phyloP scores from a whole-genome alignment of 2,329 filamentous ascomycete genomes.

The Monosporascus sp. region DNA sequence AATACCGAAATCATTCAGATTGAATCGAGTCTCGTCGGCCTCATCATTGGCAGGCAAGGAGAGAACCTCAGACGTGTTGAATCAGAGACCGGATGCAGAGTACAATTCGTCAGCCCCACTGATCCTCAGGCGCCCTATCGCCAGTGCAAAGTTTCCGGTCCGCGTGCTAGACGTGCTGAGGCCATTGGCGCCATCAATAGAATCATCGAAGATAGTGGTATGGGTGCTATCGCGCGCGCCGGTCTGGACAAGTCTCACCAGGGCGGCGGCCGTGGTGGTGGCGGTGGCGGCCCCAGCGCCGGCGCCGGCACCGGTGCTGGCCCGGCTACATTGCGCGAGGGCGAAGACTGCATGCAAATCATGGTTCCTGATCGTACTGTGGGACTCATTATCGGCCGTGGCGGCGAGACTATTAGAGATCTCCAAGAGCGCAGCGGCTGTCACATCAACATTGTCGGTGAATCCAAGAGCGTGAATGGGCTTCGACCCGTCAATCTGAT shows the following conservation, averaged over 20 bases:
- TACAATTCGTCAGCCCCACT: conserved; percentile 79
- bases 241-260: conserved; percentile 40
- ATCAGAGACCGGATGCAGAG: conserved; percentile 72
- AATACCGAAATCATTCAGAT: conserved; percentile 79
- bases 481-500: conserved; percentile 87
- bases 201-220: conserved; percentile 82
- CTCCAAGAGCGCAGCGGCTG: conserved; percentile 89
- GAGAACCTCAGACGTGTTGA: conserved; percentile 86
- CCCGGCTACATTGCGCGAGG: conserved; percentile 58
- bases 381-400: conserved; percentile 87
- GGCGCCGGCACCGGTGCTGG: conserved; percentile 22
- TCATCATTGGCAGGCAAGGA: conserved; percentile 86
- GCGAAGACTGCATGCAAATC: conserved; percentile 83
- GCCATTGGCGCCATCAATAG: conserved; percentile 80
- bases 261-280: conserved; percentile 30
- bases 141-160: conserved; percentile 81
- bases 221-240: conserved; percentile 44
- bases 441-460: conserved; percentile 91
- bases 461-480: conserved; percentile 88
- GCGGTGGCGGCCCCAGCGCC: background rate
- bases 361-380: conserved; percentile 94
- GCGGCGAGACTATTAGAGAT: conserved; percentile 88
- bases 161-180: conserved; percentile 63
- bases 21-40: conserved; percentile 78
- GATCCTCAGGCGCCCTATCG: conserved; percentile 67